These are phyloP conservation scores for Myochromella boudieri DNA, from an alignment of 768 basidiomycete genomes.

Conservation along the genomic window DNA sequence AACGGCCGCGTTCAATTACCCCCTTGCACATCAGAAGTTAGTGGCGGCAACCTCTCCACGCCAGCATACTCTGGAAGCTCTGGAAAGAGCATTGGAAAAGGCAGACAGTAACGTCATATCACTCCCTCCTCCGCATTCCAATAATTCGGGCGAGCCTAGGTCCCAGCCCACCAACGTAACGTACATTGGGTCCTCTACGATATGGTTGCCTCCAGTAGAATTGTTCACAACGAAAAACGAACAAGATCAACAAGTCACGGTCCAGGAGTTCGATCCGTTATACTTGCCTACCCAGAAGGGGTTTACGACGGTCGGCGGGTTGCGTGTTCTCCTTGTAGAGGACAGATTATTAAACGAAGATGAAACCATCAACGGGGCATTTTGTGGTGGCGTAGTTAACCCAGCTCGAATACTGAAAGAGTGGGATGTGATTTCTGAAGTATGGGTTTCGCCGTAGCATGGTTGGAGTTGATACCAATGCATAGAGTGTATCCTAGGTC, in stretches of 20 bases:
- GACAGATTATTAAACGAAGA: conserved; percentile 46
- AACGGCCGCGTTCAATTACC: conserved; percentile 49
- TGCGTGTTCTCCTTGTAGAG: conserved; percentile 65
- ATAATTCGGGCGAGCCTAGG: conserved; percentile 35
- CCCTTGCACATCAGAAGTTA: conserved; percentile 51
- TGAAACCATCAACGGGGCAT: conserved; percentile 20
- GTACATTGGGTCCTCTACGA: conserved; percentile 52
- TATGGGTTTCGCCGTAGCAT: conserved; percentile 52
- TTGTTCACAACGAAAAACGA: conserved; percentile 22
- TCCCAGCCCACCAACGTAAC: conserved; percentile 31
- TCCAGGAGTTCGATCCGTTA: conserved; percentile 61
- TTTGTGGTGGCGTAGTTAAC: conserved; percentile 20
- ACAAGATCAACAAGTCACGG: conserved; percentile 33
- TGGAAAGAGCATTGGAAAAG: conserved; percentile 16
- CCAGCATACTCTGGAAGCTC: conserved; percentile 16
- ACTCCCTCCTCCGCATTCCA: conserved; percentile 50
- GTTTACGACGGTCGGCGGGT: conserved; percentile 63
- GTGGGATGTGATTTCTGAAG: conserved; percentile 69
- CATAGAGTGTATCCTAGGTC: background rate
- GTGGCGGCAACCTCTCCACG: conserved; percentile 44
- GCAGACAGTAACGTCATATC: conserved; percentile 13
- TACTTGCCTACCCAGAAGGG: conserved; percentile 62
- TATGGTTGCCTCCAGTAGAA: conserved; percentile 45
- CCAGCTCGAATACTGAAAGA: conserved; percentile 60
- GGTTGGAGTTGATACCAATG: background rate